These are phyloP conservation scores for Fusarium chaquense DNA, from an alignment of 2,329 filamentous ascomycete species.

Conservation along the genomic window DNA sequence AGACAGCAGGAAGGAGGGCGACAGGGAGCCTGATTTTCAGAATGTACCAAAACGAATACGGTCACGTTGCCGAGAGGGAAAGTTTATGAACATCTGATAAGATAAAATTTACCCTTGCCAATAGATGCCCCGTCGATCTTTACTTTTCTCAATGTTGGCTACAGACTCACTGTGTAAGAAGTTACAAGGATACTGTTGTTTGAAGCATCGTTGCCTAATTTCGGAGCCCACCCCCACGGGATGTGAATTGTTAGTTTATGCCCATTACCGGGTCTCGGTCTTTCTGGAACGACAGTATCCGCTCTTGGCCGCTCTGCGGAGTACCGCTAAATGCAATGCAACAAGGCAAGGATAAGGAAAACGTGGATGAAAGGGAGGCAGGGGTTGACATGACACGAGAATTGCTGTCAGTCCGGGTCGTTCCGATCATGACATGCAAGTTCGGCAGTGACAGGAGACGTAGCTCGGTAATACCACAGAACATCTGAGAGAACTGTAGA, in stretches of 20 bases:
- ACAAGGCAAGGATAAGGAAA: background rate
- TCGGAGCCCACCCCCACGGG: background rate
- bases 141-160: background rate
- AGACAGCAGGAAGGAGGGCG: background rate
- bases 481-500: background rate
- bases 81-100: background rate
- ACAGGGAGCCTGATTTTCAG: background rate
- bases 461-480: background rate
- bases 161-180: background rate
- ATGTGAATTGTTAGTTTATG: background rate
- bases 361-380: background rate
- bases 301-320: background rate
- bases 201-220: background rate
- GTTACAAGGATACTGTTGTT: background rate
- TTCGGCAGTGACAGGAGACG: background rate
- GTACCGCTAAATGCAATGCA: background rate
- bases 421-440: background rate
- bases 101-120: background rate
- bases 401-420: background rate
- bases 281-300: background rate
- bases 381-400: background rate
- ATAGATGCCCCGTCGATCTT: background rate
- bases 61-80: background rate
- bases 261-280: background rate
- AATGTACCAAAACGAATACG: background rate